Evolutionary conservation across 2,329 filamentous ascomycete species (phyloP).

Genomic region (Meredithiella fracta): DNA sequence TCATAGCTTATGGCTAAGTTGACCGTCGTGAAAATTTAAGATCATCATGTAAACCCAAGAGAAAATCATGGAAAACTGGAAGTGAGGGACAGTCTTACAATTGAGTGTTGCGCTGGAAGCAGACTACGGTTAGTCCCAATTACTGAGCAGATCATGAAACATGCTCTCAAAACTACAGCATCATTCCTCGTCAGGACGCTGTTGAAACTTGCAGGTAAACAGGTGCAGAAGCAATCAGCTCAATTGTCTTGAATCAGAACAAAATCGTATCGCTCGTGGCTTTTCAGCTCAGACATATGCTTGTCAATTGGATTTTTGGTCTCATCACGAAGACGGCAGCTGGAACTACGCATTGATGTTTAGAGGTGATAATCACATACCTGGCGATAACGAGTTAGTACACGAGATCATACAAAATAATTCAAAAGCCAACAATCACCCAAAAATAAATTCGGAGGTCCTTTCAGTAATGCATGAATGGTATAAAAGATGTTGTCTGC

Average conservation of each 20-base stretch:
- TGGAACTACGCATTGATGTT: not conserved
- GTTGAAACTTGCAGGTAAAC: not conserved
- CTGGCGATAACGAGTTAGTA: constrained; percentile 12
- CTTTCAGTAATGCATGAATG: constrained; percentile 54
- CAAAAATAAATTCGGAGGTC: constrained; percentile 13
- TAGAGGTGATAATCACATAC: not conserved
- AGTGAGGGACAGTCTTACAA: constrained; percentile 5
- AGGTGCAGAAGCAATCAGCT: not conserved
- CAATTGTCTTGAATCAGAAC: constrained; percentile 9
- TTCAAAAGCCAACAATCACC: not conserved
- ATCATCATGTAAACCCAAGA: constrained; percentile 22
- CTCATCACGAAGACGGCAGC: constrained; percentile 14
- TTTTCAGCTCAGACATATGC: constrained; percentile 84
- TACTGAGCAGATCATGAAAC: not conserved
- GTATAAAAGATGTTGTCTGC: constrained; percentile 49
- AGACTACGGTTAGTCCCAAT: not conserved
- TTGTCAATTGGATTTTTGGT: constrained; percentile 62
- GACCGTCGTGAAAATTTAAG: constrained; percentile 32
- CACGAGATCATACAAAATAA: not conserved
- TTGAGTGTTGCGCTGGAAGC: constrained; percentile 3
- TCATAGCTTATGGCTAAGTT: constrained; percentile 32
- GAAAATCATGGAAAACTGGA: not conserved
- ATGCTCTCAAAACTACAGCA: not conserved
- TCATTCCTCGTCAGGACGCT: not conserved
- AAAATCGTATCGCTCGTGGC: constrained; percentile 19